Base-by-base conservation (phyloP, 768 basidiomycete species). In the Boletus rubescentipes region DNA sequence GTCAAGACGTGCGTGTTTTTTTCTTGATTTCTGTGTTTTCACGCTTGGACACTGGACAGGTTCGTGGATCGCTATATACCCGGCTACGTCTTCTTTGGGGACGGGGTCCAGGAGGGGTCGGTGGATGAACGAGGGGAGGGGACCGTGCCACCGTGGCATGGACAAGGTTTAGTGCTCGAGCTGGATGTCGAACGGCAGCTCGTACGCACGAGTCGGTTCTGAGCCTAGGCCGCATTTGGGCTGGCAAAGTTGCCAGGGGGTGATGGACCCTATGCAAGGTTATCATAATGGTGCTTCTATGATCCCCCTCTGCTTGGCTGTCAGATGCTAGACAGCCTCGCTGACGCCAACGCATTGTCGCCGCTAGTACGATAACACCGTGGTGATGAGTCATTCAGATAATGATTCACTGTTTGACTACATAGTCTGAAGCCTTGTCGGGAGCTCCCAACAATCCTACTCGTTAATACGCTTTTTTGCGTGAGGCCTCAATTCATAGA, bases 61-160 rank as follows among this genome's bases (percentile, higher is more conserved):
- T 96, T 96, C 66, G 84, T 95, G 7, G 90, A 93, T 69, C 85
- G 95, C 5, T 97, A 97, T 69, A 93, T 98, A 61, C 94, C 94
- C 2, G 91, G 89, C 4, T 98, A 97, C 65, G 84, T 96, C 55
- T 87, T 95, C 66, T 98, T 90, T 64, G 83, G 79, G 4, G 81
- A 83, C 18, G 82, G 86, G 11, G 73, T 89, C 5, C 59, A 47
- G 10, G 59, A 62, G 6, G 79, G 79, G 5, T 37, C 55, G 49
- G 50, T 59, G 40, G 64, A 57, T 31, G 49, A 63, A 46, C 64
- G 50, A 49, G 66, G 49, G 49, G 62, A 55, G 7, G 43, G 46
- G 29, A 31, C 20, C 11, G 4, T 46, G n/a, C 67, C 61, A 6
- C 53, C 60, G 1, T 85, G 84, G 84, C 50, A 64, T 11, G 80